These are phyloP conservation scores for Trametes cingulata DNA, from an alignment of 768 basidiomycete genomes.

Conservation along the genomic window DNA sequence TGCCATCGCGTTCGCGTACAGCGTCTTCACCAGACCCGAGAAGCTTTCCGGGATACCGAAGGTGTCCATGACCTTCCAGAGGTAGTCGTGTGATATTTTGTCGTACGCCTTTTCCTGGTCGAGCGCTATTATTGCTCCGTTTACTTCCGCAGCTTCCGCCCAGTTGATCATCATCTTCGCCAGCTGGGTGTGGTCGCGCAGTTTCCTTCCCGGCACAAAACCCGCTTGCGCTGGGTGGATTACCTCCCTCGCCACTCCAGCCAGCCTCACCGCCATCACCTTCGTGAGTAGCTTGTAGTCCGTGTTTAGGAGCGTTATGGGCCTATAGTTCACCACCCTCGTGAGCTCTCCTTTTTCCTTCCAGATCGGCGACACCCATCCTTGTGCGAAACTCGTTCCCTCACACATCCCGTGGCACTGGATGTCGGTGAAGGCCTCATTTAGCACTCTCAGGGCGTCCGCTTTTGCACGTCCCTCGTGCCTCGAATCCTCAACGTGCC, in stretches of 20 bases:
- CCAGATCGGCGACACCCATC: too few species aligned
- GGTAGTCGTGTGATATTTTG: too few species aligned
- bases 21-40: too few species aligned
- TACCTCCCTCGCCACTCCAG: not conserved
- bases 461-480: not conserved
- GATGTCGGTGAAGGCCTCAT: not conserved
- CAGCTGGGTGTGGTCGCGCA: slow-evolving; percentile 36
- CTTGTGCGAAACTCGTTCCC: too few species aligned
- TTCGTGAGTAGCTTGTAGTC: slow-evolving; percentile 35
- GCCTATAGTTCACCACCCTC: slow-evolving; percentile 18
- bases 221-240: slow-evolving; percentile 45
- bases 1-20: too few species aligned
- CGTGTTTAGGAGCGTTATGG: slow-evolving; percentile 32
- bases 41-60: too few species aligned
- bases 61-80: too few species aligned
- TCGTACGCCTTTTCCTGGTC: too few species aligned
- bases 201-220: slow-evolving; percentile 35
- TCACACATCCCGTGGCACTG: not conserved
- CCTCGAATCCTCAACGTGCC: not conserved
- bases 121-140: too few species aligned
- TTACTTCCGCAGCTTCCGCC: too few species aligned
- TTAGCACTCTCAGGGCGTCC: not conserved
- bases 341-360: too few species aligned
- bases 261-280: slow-evolving; percentile 22
- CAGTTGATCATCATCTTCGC: too few species aligned